A percentile compares a stretch with the other conserved stretches of the same genome.
Conservation (phyloP, 768 basidiomycete genomes). For the Botryobasidium botryosum region DNA sequence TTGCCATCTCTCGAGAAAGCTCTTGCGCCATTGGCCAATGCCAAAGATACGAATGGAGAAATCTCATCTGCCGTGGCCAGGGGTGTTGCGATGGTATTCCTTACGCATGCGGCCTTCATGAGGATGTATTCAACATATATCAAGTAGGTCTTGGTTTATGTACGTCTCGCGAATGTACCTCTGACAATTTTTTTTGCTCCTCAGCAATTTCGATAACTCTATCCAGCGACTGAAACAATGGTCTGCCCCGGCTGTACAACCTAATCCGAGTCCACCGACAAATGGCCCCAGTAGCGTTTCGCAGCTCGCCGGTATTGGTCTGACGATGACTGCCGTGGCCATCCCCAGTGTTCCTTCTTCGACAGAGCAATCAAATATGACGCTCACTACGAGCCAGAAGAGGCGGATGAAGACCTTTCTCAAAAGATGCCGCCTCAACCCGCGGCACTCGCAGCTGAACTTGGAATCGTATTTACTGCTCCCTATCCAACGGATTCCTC, state of each 20-base stretch:
- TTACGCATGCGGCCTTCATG: conserved; percentile 94
- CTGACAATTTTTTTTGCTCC: conserved; percentile 2
- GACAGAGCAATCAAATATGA: too few relatives aligned
- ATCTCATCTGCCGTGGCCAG: conserved; percentile 59
- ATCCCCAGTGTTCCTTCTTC: too few relatives aligned
- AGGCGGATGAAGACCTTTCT: conserved; percentile 80
- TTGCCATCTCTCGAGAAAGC: conserved; percentile 77
- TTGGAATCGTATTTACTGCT: conserved; percentile 86
- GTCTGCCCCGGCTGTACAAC: conserved; percentile 38
- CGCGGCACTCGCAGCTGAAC: conserved; percentile 84
- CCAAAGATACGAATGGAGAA: conserved; percentile 52
- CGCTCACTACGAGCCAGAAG: conserved; percentile 58
- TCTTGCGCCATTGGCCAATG: conserved; percentile 43
- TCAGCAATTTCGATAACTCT: conserved; percentile 86
- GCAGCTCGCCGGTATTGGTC: conserved; percentile 41
- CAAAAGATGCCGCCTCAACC: conserved; percentile 78
- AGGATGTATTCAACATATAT: conserved; percentile 97
- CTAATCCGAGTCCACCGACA: conserved; percentile 23
- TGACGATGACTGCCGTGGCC: conserved; percentile 39
- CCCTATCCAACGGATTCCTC: conserved; percentile 90
- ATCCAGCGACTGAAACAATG: conserved; percentile 77
- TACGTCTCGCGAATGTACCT: conserved; percentile 9
- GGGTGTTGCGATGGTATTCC: conserved; percentile 73
- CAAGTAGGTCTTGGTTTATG: too few relatives aligned
- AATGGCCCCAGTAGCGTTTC: conserved; percentile 26